Base-by-base conservation (phyloP, 2,329 filamentous ascomycete species). In the Paramyrothecium roridum region DNA sequence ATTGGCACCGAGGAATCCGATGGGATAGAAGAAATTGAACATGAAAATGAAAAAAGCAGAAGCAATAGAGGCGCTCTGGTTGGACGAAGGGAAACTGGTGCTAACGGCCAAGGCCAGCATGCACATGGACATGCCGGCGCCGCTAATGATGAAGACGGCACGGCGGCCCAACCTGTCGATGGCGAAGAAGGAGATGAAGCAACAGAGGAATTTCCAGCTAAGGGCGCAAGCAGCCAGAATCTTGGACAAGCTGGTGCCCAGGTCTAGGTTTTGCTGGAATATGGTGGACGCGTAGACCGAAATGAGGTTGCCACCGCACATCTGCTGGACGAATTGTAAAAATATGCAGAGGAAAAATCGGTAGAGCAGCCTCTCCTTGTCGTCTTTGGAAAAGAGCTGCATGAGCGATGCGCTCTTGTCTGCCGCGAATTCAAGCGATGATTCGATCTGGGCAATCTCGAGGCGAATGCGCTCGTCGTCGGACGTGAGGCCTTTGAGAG, bases 1-100 rank as follows among this genome's bases (percentile, higher is more conserved):
- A 10, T 85, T 84, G 45, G 86, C 75, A 3, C 84, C 84, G 1
- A 87, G 68, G 77, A 83, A 86, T 8, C 83, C 84, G 0, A 85
- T 84, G 3, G 85, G 86, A 59, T 88, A 88, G 58, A 83, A 85
- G 2, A 83, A 82, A 65, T 88, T 88, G 70, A 87, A 89, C 3
- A 85, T 77, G 73, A 89, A 89, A 16, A 89, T 71, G 56, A 85
- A 86, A 58, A 65, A 48, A 60, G 2, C 60, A 56, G 6, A 63
- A 55, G 7, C 61, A 54, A 40, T 62, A 54, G 61, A 57, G 58
- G 65, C 61, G 49, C 56, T 58, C 49, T 60, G 56, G 48, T 64
- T 66, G 7, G 58, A 57, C 1, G n/a, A 40, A 1, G 57, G 50
- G 8, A 63, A 61, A 3, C 62, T 63, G 0, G 65, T 67, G 1